Percentiles rank a stretch among this genome's conserved stretches.
These are phyloP conservation scores for Aspergillaceae sp. DNA, from an alignment of 2,329 filamentous ascomycete genomes.

Conservation along the genomic window DNA sequence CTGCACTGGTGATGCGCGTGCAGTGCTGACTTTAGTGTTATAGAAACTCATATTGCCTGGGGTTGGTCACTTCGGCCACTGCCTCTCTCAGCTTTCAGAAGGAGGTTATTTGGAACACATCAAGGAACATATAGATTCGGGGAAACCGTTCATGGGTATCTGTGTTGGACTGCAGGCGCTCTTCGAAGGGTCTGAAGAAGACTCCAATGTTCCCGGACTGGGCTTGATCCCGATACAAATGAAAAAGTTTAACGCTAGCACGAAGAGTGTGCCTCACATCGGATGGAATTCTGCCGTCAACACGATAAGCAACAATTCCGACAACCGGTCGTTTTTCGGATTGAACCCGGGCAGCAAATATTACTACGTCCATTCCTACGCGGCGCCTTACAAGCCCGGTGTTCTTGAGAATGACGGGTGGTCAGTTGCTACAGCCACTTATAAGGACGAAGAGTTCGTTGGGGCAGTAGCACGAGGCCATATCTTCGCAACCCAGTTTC, in stretches of 20 bases:
- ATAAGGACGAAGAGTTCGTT: slow-evolving; percentile 82
- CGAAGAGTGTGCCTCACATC: slow-evolving; percentile 95
- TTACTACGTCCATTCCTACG: slow-evolving; percentile 97
- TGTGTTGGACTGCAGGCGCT: slow-evolving; percentile 90
- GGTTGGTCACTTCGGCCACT: slow-evolving; percentile 96
- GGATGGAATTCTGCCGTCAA: slow-evolving; percentile 87
- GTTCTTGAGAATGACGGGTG: slow-evolving; percentile 74
- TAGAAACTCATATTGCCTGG: slow-evolving; percentile 92
- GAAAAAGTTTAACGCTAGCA: slow-evolving; percentile 63
- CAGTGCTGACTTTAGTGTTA: slow-evolving; percentile 5
- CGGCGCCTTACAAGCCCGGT: slow-evolving; percentile 64
- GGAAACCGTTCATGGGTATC: slow-evolving; percentile 98
- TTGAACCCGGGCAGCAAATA: slow-evolving; percentile 79
- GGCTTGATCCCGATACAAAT: slow-evolving; percentile 64
- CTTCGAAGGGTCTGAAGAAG: slow-evolving; percentile 78
- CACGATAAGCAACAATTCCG: slow-evolving; percentile 32
- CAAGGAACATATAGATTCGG: slow-evolving; percentile 68
- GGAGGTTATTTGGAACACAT: slow-evolving; percentile 81
- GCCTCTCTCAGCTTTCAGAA: slow-evolving; percentile 70
- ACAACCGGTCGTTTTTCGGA: slow-evolving; percentile 60
- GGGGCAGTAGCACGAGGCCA: slow-evolving; percentile 82
- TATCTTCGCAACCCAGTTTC: slow-evolving; percentile 87
- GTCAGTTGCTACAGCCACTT: slow-evolving; percentile 82
- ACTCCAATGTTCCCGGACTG: slow-evolving; percentile 61
- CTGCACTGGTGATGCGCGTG: background rate